A percentile compares a stretch with the other conserved stretches of the same genome.
Evolutionary conservation across 1,139 yeast genomes (phyloP).

Genomic region (Suhomyces maxii): DNA sequence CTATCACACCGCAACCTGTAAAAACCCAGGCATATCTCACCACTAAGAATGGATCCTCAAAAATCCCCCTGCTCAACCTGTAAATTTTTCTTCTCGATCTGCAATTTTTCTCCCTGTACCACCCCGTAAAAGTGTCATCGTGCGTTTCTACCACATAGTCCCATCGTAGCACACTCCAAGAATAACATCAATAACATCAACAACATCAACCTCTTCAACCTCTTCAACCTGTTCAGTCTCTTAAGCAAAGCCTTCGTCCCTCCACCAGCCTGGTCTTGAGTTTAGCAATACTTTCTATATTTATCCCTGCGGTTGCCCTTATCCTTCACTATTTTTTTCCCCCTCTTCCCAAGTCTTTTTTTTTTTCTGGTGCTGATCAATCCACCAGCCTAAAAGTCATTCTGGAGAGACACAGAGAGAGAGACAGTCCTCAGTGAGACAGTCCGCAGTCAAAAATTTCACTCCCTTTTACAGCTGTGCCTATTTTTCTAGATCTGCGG

Average conservation of each 20-base stretch:
- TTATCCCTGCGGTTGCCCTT: too few species aligned
- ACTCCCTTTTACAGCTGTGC: background rate
- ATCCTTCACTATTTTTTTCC: too few species aligned
- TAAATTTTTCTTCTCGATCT: background rate
- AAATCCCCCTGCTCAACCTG: background rate
- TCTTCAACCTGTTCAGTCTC: too few species aligned
- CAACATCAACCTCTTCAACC: too few species aligned
- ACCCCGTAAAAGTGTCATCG: background rate
- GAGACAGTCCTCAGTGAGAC: background rate
- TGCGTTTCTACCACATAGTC: background rate
- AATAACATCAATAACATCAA: too few species aligned
- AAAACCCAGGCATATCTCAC: background rate
- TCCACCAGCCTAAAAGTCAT: background rate
- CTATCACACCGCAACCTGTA: background rate
- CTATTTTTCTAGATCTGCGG: background rate
- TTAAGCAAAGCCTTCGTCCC: too few species aligned
- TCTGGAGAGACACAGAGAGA: background rate
- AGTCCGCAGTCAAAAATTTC: background rate
- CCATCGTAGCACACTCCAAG: background rate
- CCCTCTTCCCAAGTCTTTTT: background rate
- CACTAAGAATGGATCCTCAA: background rate
- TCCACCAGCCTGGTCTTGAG: too few species aligned
- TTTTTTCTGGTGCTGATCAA: background rate
- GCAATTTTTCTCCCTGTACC: background rate
- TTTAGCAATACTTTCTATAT: too few species aligned